Percentiles rank a stretch among this genome's conserved stretches.
Conservation (phyloP, 2,329 filamentous ascomycete species). For the Colletotrichum plurivorum region DNA sequence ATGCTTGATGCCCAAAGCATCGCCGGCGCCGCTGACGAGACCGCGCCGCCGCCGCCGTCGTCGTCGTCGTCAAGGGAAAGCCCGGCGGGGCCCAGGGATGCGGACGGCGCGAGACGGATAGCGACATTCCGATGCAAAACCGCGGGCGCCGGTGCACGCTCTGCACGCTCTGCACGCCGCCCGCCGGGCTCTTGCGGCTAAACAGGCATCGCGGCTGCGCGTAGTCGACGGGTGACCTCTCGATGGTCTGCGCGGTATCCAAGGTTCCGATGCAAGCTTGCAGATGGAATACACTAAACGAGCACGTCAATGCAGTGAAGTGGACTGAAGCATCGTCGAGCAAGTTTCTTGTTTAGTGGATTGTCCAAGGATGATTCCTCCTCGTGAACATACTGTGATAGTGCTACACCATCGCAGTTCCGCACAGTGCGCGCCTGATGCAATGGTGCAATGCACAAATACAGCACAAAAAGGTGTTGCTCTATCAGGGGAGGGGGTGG, state of each 20-base stretch:
- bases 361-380: constrained; percentile 26
- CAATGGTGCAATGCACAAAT: constrained; percentile 11
- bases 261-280: constrained; percentile 2
- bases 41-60: constrained; percentile 1
- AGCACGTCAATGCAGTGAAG: constrained; percentile 5
- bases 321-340: constrained; percentile 16
- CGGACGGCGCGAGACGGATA: constrained; percentile 16
- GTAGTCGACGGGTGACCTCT: too few relatives aligned
- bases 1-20: constrained; percentile 25
- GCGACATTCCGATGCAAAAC: background rate
- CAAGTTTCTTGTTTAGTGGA: constrained; percentile 39
- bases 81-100: constrained; percentile 11
- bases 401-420: too few relatives aligned
- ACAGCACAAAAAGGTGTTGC: constrained; percentile 23
- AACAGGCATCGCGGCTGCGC: too few relatives aligned
- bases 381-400: background rate
- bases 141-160: too few relatives aligned
- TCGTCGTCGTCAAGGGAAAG: background rate
- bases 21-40: constrained; percentile 31
- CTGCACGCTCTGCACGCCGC: too few relatives aligned
- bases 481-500: constrained; percentile 2
- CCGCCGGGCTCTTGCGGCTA: too few relatives aligned
- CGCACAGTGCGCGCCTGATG: too few relatives aligned
- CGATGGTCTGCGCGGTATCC: too few relatives aligned
- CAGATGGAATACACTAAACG: background rate